Base-by-base conservation (phyloP, 1,284 basidiomycete genomes). In the Microbotryum saponariae region DNA sequence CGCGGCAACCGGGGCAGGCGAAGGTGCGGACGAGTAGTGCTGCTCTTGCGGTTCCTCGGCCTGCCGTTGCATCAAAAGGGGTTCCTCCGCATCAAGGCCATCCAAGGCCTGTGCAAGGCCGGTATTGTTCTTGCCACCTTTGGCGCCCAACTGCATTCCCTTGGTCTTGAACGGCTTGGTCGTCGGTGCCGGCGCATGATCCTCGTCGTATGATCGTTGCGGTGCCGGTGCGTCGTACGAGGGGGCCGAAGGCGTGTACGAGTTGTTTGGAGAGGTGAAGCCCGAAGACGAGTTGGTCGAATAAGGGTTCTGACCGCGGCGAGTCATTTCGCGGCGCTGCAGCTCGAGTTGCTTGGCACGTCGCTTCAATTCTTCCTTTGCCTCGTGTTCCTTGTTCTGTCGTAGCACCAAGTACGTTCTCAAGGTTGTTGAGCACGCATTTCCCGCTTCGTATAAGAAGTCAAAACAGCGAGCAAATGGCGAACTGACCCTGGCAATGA, bases 321-420 rank as follows among this genome's bases (percentile, higher is more conserved):
- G 81, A 70, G 93, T 89, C 75, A 92, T 90, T 74, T 96, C 92
- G 52, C 94, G 82, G 49, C 94, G 85, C 75, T 98, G 96, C 85
- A 97, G 89, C 76, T 99, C 96, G 70, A 99, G 85, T 75, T 97
- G 93, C 76, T 97, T 96, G 4, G 96, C 94, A 48, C 94, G 86
- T 56, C 96, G 85, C 77, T 97, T 98, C 74, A 99, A 87, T 75
- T 97, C 96, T 76, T 99, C 96, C 77, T 98, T 98, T 5, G 96
- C 96, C 74, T 99, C 96, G 25, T 91, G 90, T 78, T 98, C 94
- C 79, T 98, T 98, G 81, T 98, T 98, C 85, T 67, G 54, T 18
- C 10, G 18, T 12, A 42, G 16, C 37, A 42, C 16, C 37, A 42
- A 42, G 4, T 42, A 42, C 8, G 31, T 2, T n/a, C 3, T 51